These are phyloP conservation scores for Hypomyces perniciosus DNA, from an alignment of 2,329 filamentous ascomycete genomes.

Conservation along the genomic window DNA sequence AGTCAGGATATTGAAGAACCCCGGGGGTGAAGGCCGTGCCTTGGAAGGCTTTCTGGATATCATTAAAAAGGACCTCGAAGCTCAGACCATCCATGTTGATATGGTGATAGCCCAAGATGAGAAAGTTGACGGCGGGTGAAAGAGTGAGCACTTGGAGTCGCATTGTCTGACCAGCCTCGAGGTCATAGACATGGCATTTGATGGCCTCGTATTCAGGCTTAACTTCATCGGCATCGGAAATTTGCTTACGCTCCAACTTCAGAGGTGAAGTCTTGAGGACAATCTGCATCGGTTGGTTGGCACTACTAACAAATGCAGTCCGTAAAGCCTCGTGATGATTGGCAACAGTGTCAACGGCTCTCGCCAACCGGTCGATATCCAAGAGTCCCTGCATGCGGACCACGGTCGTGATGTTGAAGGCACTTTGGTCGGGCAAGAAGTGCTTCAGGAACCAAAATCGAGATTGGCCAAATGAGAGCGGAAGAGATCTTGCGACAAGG, in stretches of 20 bases:
- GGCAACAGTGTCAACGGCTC: not conserved
- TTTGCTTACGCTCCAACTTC: conserved; percentile 21
- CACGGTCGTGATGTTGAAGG: not conserved
- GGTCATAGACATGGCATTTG: conserved; percentile 28
- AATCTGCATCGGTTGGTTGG: conserved; percentile 17
- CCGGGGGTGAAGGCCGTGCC: conserved; percentile 18
- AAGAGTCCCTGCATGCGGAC: not conserved
- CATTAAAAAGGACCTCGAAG: conserved; percentile 36
- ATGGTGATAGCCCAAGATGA: conserved; percentile 43
- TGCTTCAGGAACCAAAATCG: conserved; percentile 1
- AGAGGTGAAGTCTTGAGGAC: conserved; percentile 22
- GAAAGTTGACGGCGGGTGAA: conserved; percentile 28
- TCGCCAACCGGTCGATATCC: not conserved
- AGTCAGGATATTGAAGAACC: conserved; percentile 5
- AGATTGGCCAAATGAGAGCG: not conserved
- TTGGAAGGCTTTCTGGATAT: conserved; percentile 34
- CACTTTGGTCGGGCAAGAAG: not conserved
- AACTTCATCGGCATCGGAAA: conserved; percentile 19
- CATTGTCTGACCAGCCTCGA: conserved; percentile 30
- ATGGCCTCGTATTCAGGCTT: conserved; percentile 23
- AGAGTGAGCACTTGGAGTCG: conserved; percentile 29
- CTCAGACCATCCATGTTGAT: conserved; percentile 46
- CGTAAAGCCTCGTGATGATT: conserved; percentile 17
- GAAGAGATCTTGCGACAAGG: not conserved
- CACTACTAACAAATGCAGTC: conserved; percentile 15